Evolutionary conservation across 495 filamentous ascomycete genomes (phyloP).

Genomic region (Annulohypoxylon nitens): DNA sequence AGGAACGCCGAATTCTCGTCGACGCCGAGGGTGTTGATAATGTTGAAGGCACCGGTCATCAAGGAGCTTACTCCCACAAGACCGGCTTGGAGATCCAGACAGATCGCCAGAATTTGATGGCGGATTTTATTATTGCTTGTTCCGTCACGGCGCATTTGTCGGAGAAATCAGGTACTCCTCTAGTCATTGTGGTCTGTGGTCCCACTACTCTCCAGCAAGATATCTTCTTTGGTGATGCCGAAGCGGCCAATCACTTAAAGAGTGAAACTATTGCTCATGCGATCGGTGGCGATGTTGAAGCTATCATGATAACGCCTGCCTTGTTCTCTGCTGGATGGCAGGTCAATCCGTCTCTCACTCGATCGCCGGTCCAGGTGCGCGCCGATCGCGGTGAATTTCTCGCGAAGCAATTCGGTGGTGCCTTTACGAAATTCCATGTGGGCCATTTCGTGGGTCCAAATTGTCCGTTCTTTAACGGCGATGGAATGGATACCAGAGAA

Average conservation of each 20-base stretch:
- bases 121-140: conserved; percentile 37
- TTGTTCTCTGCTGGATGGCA: conserved; percentile 51
- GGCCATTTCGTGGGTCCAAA: conserved; percentile 27
- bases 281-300: conserved; percentile 41
- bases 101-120: conserved; percentile 28
- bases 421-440: conserved; percentile 36
- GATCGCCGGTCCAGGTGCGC: background rate
- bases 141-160: conserved; percentile 36
- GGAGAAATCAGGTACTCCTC: conserved; percentile 15
- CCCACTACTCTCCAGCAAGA: conserved; percentile 54
- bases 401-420: conserved; percentile 47
- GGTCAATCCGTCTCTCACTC: conserved; percentile 42
- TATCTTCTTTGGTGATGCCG: conserved; percentile 48
- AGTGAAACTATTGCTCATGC: conserved; percentile 41
- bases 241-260: conserved; percentile 24
- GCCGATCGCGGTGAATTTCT: conserved; percentile 40
- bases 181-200: conserved; percentile 54
- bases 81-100: conserved; percentile 44
- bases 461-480: conserved; percentile 34
- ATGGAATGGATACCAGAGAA: conserved; percentile 8
- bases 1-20: conserved; percentile 25
- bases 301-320: conserved; percentile 42
- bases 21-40: background rate
- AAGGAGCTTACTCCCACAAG: conserved; percentile 23
- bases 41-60: background rate